A percentile compares a stretch with the other conserved stretches of the same genome.
These are phyloP conservation scores for Trichophyton verrucosum DNA, from an alignment of 2,329 filamentous ascomycete genomes.

Conservation along the genomic window DNA sequence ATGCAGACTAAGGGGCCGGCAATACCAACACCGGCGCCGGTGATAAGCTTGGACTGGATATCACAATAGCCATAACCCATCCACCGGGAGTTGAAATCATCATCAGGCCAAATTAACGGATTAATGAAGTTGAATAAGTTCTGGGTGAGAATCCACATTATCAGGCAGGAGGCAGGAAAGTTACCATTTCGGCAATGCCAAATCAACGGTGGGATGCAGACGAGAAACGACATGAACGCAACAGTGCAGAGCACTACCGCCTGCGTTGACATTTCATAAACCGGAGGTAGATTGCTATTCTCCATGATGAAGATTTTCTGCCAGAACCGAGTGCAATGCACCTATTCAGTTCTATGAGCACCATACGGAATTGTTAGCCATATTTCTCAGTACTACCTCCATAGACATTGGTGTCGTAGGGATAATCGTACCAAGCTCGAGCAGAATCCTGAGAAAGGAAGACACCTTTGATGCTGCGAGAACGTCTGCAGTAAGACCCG, in stretches of 20 bases:
- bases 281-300: neutral
- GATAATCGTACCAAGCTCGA: neutral
- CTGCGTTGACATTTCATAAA: constrained; percentile 16
- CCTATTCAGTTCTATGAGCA: neutral
- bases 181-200: constrained; percentile 52
- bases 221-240: constrained; percentile 38
- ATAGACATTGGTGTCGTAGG: neutral
- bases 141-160: constrained; percentile 43
- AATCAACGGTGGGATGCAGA: constrained; percentile 45
- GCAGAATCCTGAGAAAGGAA: neutral
- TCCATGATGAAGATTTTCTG: neutral
- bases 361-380: neutral
- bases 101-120: constrained; percentile 51
- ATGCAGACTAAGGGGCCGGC: constrained; percentile 46
- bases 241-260: constrained; percentile 38
- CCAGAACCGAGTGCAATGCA: neutral
- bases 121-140: constrained; percentile 51
- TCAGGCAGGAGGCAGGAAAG: constrained; percentile 45
- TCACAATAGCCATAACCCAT: constrained; percentile 51
- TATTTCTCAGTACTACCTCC: neutral
- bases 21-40: constrained; percentile 41
- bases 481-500: neutral
- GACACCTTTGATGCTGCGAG: neutral
- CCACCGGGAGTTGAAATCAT: constrained; percentile 45
- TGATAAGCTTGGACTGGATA: constrained; percentile 47